A percentile compares a stretch with the other conserved stretches of the same genome.
Conservation (phyloP, 371 early-diverging fungal species). For the Synchytrium microbalum region DNA sequence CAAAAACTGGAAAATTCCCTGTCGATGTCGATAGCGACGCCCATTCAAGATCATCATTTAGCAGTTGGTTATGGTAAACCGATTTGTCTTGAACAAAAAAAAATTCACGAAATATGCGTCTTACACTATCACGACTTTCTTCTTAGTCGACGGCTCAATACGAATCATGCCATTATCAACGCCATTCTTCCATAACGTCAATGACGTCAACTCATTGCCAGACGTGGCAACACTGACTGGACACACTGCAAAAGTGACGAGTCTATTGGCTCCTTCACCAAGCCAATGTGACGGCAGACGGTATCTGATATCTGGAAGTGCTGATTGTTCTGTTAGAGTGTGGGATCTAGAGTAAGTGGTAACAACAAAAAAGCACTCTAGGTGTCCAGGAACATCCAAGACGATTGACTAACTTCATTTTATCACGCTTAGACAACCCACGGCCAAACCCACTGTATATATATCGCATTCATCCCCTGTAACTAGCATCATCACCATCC, state of each 20-base stretch:
- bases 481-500: constrained; percentile 16
- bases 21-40: constrained; percentile 1
- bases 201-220: neutral
- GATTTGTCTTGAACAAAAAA: no score
- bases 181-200: constrained; percentile 13
- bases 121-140: neutral
- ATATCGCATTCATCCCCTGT: constrained; percentile 2
- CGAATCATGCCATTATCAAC: constrained; percentile 17
- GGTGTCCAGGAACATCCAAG: no score
- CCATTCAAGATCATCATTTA: constrained; percentile 16
- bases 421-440: neutral
- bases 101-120: no score
- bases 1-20: neutral
- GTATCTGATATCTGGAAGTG: constrained; percentile 43
- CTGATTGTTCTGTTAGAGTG: constrained; percentile 61
- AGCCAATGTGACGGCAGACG: constrained; percentile 9
- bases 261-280: constrained; percentile 15
- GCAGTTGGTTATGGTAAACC: constrained; percentile 27
- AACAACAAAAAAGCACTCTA: no score
- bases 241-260: constrained; percentile 20
- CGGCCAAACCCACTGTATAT: neutral
- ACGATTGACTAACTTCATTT: no score
- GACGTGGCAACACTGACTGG: constrained; percentile 16
- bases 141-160: constrained; percentile 23
- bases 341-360: constrained; percentile 65